Conservation (phyloP, 305 asterid species). For the Fraxinus platypoda region DNA sequence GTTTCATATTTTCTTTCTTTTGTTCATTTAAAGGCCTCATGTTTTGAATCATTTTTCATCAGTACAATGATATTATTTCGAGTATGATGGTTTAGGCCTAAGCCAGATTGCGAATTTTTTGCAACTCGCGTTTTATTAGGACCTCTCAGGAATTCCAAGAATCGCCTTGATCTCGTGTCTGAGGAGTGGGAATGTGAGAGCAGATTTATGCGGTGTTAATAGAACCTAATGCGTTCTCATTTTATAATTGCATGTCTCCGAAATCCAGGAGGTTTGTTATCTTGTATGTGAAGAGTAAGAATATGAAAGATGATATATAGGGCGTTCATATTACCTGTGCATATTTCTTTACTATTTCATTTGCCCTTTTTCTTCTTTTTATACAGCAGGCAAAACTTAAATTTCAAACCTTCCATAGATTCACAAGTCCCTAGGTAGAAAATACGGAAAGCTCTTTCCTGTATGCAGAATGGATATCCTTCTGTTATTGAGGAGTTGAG, state of each 20-base stretch:
- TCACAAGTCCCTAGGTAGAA: neutral
- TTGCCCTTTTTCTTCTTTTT: neutral
- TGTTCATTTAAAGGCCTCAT: neutral
- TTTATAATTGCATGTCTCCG: neutral
- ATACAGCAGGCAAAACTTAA: neutral
- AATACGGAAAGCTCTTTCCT: neutral
- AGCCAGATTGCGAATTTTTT: neutral
- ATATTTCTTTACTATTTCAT: neutral
- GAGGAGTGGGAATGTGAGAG: neutral
- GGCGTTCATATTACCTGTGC: neutral
- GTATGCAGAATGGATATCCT: neutral
- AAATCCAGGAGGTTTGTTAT: neutral
- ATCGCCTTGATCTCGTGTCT: neutral
- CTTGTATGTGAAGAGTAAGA: neutral
- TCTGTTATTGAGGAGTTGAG: neutral
- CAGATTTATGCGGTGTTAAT: neutral
- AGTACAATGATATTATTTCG: neutral
- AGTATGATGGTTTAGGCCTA: neutral
- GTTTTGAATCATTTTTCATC: conserved; percentile 1
- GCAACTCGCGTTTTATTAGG: neutral
- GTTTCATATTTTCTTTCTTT: conserved; percentile 11
- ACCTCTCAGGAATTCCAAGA: neutral
- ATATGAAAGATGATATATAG: neutral
- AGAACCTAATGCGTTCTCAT: conserved; percentile 1
- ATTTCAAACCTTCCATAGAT: neutral